A percentile compares a stretch with the other conserved stretches of the same genome.
phyloP scores from a whole-genome alignment of 495 filamentous ascomycete species.

The Aspergillus heteromorphus region DNA sequence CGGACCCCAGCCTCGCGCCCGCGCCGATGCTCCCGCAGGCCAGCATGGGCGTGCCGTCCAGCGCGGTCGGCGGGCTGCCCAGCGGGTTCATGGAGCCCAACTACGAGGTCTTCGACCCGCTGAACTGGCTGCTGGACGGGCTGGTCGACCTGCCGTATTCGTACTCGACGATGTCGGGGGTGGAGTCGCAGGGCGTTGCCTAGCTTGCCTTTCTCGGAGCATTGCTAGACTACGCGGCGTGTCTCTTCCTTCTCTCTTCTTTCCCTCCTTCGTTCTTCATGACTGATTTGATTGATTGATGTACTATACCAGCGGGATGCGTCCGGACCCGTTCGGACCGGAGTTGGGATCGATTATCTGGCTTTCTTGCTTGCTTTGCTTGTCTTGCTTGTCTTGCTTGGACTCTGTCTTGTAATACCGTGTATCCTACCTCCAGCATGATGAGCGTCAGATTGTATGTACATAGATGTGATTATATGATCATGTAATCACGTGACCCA shows the following conservation, averaged over 20 bases:
- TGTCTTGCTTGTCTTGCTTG: too few species aligned
- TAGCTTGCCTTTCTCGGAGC: too few species aligned
- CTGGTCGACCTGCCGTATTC: constrained; percentile 73
- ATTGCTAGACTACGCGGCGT: too few species aligned
- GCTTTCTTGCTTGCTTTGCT: too few species aligned
- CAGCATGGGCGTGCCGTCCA: constrained; percentile 27
- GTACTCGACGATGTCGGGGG: constrained; percentile 34
- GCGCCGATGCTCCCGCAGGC: constrained; percentile 34
- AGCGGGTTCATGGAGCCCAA: constrained; percentile 58
- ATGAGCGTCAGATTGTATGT: too few species aligned
- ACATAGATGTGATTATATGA: too few species aligned
- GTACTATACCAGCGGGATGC: background rate
- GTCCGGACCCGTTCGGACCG: background rate
- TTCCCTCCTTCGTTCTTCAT: too few species aligned
- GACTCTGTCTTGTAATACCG: too few species aligned
- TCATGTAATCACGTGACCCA: too few species aligned
- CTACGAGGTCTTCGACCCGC: constrained; percentile 81
- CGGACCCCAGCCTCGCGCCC: constrained; percentile 45
- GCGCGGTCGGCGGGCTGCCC: constrained; percentile 37
- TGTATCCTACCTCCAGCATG: too few species aligned
- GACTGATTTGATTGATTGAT: constrained; percentile 2
- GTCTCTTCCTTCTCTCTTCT: background rate
- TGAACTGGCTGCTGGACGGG: constrained; percentile 87
- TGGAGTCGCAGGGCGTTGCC: constrained; percentile 37
- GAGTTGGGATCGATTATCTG: background rate